Evolutionary conservation across 1,284 basidiomycete species (phyloP).

Genomic region (Cutaneotrichosporon arboriforme): DNA sequence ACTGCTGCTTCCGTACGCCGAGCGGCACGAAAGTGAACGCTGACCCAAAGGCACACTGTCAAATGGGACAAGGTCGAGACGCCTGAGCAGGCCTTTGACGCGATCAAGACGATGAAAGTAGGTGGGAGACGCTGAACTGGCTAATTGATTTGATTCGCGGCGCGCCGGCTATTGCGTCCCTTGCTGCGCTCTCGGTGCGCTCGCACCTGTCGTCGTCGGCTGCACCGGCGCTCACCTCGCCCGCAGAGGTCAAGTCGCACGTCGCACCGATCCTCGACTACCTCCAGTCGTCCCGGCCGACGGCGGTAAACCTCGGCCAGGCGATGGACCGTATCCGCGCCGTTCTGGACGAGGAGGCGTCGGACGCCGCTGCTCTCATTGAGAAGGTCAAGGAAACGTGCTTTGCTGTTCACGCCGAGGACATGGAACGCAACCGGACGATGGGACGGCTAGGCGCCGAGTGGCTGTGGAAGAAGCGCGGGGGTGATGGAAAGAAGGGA

Average conservation of each 20-base stretch:
- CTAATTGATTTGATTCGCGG: conserved; percentile 63
- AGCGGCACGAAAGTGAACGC: not conserved
- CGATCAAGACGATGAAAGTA: conserved; percentile 88
- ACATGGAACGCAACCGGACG: conserved; percentile 70
- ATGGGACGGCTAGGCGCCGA: conserved; percentile 78
- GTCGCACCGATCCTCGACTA: conserved; percentile 57
- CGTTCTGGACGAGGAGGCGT: conserved; percentile 41
- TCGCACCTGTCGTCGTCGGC: conserved; percentile 48
- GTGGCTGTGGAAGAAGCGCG: conserved; percentile 64
- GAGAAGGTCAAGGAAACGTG: conserved; percentile 55
- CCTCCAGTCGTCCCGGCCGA: conserved; percentile 80
- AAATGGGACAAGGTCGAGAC: conserved; percentile 66
- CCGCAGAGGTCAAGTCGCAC: conserved; percentile 22
- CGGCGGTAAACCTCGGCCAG: conserved; percentile 84
- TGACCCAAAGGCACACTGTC: conserved; percentile 55
- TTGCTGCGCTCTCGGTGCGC: conserved; percentile 73
- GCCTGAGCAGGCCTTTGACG: conserved; percentile 75
- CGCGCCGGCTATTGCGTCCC: conserved; percentile 87
- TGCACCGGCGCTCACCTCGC: conserved; percentile 24
- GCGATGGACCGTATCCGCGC: conserved; percentile 66
- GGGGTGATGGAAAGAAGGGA: conserved; percentile 41
- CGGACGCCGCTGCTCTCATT: conserved; percentile 51
- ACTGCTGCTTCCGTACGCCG: conserved; percentile 63
- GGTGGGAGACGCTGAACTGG: conserved; percentile 10
- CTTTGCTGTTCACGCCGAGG: conserved; percentile 66